Base-by-base conservation (phyloP, 1,284 basidiomycete genomes). In the Peniophora sp. region DNA sequence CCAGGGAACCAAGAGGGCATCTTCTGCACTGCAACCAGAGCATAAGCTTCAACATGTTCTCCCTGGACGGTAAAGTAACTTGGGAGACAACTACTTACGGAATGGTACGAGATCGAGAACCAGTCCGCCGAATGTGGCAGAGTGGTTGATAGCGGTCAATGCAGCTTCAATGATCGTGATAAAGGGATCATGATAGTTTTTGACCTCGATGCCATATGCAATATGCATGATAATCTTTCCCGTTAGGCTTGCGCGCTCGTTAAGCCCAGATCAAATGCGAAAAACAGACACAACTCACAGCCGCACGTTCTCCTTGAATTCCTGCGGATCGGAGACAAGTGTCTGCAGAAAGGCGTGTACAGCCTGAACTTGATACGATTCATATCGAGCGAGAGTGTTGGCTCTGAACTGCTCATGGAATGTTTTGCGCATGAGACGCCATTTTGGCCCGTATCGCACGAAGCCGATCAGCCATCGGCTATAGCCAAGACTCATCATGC, bases 1-100 rank as follows among this genome's bases (percentile, higher is more conserved):
- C 43, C 43, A 45, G 43, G 43, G n/a, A 45, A 45, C 43, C 43
- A 45, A 3, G 43, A 45, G 6, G 43, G 43, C 18, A 45, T 22
- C 20, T 45, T 23, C 23, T 45, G 18, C 20, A 45, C 43, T 45
- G 23, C 10, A 24, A 22, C 20, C 14, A 43, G n/a, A n/a, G n/a
- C n/a, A n/a, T n/a, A n/a, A n/a, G n/a, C n/a, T n/a, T n/a, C n/a
- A n/a, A n/a, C n/a, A n/a, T n/a, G n/a, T n/a, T n/a, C n/a, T n/a
- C n/a, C n/a, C n/a, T n/a, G n/a, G n/a, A n/a, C n/a, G n/a, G n/a
- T n/a, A n/a, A n/a, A n/a, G n/a, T n/a, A n/a, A n/a, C n/a, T n/a
- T n/a, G n/a, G n/a, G n/a, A n/a, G 15, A 45, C 9, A 23, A 20
- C 12, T 3, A 45, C 43, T 9, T 22, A 45, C 43, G 23, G 20